These are phyloP conservation scores for Colletotrichum sp. DNA, from an alignment of 2,329 filamentous ascomycete genomes.

Conservation along the genomic window DNA sequence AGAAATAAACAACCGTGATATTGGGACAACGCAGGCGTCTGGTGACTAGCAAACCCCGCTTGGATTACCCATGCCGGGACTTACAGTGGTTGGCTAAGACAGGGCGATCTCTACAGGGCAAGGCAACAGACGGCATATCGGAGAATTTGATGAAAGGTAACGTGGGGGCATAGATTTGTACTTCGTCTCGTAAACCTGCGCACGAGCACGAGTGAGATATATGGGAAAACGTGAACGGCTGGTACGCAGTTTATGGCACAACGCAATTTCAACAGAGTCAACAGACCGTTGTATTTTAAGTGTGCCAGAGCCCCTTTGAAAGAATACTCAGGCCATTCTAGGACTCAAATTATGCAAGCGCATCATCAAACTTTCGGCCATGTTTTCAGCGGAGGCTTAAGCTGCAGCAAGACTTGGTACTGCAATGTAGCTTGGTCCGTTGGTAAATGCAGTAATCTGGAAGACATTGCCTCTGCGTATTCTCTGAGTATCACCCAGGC, in stretches of 20 bases:
- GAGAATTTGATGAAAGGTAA: background rate
- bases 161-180: background rate
- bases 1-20: background rate
- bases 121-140: background rate
- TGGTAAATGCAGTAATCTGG: background rate
- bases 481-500: background rate
- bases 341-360: background rate
- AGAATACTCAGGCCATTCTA: background rate
- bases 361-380: background rate
- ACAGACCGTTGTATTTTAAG: background rate
- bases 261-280: background rate
- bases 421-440: background rate
- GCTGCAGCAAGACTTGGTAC: fast-evolving
- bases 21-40: background rate
- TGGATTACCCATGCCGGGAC: background rate
- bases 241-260: background rate
- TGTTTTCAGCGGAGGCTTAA: background rate
- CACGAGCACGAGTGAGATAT: background rate
- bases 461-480: background rate
- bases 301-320: background rate
- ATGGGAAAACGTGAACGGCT: background rate
- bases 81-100: background rate
- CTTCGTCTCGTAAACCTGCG: background rate
- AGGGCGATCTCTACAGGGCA: background rate
- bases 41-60: background rate